A percentile compares a stretch with the other conserved stretches of the same genome.
Evolutionary conservation across 345 rosid genomes (phyloP).

Genomic region (Luvunga scandens): DNA sequence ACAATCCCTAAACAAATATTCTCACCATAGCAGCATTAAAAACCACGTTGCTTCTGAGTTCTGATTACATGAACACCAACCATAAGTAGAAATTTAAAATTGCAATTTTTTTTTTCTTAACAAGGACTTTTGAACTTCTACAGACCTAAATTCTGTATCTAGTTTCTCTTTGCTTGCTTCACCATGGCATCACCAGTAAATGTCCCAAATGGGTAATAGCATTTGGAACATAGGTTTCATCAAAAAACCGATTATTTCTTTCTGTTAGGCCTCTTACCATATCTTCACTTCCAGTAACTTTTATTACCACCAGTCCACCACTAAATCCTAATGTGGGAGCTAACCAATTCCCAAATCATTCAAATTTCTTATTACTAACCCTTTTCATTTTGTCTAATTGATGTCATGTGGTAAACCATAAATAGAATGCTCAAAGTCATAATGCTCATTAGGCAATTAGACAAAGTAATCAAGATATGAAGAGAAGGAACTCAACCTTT

Average conservation of each 20-base stretch:
- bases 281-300: no score
- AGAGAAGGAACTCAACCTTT: constrained; percentile 40
- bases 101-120: neutral
- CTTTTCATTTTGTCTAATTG: neutral
- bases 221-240: neutral
- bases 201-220: neutral
- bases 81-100: neutral
- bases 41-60: neutral
- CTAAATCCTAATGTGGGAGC: no score
- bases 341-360: neutral
- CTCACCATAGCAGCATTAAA: no score
- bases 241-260: neutral
- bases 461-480: constrained; percentile 5
- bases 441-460: neutral
- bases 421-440: neutral
- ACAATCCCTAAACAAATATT: no score
- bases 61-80: neutral
- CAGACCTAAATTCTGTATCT: neutral
- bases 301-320: no score
- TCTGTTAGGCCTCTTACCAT: no score
- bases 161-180: neutral
- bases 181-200: neutral
- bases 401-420: neutral
- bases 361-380: neutral
- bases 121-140: neutral